These are phyloP conservation scores for Hondaea fermentalgiana DNA, from an alignment of 108 stramenopile genomes.

Conservation along the genomic window DNA sequence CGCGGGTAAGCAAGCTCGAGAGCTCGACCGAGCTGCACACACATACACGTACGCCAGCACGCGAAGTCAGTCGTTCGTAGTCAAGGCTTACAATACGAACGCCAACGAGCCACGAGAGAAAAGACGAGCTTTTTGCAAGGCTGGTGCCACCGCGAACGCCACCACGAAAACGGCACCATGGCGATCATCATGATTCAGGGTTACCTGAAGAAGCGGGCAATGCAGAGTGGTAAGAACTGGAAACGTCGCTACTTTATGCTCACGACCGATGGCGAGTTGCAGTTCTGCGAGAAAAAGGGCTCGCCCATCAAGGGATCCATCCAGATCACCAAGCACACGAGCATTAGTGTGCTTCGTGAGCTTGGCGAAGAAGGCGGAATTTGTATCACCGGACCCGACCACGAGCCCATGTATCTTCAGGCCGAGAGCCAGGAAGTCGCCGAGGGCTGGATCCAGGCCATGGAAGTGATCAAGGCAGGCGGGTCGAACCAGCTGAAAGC, in stretches of 20 bases:
- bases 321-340: neutral
- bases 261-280: neutral
- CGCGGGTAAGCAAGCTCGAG: too few relatives aligned
- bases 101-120: too few relatives aligned
- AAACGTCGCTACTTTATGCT: neutral
- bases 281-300: neutral
- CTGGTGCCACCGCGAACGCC: too few relatives aligned
- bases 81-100: neutral
- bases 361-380: neutral
- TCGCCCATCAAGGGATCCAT: neutral
- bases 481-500: neutral
- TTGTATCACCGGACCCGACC: neutral
- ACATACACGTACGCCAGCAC: neutral
- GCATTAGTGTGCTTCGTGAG: neutral
- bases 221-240: slow-evolving; percentile 13
- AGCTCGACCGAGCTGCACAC: too few relatives aligned
- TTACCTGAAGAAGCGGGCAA: neutral
- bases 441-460: neutral
- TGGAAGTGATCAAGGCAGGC: neutral
- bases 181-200: neutral
- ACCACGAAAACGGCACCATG: neutral
- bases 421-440: neutral
- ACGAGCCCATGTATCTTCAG: neutral
- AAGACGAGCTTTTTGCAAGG: too few relatives aligned
- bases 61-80: neutral